Evolutionary conservation across 306 rosid genomes (phyloP), one percentile per base, ranked within the genome.

Genomic region (Urtica urens): DNA sequence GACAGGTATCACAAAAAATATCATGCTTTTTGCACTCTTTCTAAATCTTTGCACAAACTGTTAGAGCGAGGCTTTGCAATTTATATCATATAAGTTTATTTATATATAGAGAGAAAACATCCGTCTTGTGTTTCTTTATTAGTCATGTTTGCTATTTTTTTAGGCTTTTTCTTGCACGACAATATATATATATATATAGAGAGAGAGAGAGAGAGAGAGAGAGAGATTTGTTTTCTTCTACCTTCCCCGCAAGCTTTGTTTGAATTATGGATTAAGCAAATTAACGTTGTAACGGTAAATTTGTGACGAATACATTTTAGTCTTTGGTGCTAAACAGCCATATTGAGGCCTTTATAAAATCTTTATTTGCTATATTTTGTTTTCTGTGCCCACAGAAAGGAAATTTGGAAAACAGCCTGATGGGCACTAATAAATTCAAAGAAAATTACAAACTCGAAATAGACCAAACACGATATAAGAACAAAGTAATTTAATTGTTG

Each of bases 381-480:
- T 49, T 6, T 41, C 41, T 31, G 51, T 50, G 69, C 35, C 43
- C 18, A 10, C 30, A 23, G 42, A 30, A 35, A 15, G 13, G 49
- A 27, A 10, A n/a, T 15, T 12, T 21, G 20, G n/a, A 28, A 49
- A 29, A 29, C 25, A 49, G 25, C 53, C 5, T 55, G 40, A 45
- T 31, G 41, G 42, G 27, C 71, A 48, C 29, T 55, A 26, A 19
- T 11, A 27, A 10, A n/a, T n/a, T n/a, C n/a, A n/a, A n/a, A n/a
- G n/a, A 3, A 26, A 24, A 40, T 46, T 60, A 59, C 11, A 54
- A 45, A 13, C 51, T 58, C 20, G 35, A 52, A 62, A 76, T 59
- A 35, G 82, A 78, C 82, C 49, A 20, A 62, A 68, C 78, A 76
- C 51, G 7, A 55, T 62, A 67, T 64, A 53, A 53, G 55, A 68